phyloP scores from a whole-genome alignment of 2,329 filamentous ascomycete genomes.

The Sporothrix luriei region DNA sequence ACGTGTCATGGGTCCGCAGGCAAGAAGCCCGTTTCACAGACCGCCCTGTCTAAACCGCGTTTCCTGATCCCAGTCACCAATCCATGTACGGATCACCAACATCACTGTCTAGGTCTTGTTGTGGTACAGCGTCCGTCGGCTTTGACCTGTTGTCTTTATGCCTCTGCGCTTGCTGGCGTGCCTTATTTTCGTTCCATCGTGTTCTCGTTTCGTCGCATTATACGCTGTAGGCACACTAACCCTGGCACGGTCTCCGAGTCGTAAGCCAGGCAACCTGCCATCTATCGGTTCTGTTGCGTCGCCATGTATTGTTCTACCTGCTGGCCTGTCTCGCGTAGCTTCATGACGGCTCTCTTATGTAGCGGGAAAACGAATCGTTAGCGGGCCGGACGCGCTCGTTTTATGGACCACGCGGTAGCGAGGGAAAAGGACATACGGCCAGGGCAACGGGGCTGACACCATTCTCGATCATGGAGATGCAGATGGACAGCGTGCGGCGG shows the following conservation, averaged over 20 bases:
- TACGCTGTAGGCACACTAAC: not conserved
- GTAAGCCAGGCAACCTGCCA: not conserved
- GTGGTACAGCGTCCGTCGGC: not conserved
- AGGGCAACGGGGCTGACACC: constrained; percentile 94
- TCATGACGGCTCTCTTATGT: constrained; percentile 60
- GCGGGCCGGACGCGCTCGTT: not conserved
- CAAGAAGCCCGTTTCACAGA: not conserved
- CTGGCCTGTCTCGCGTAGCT: constrained; percentile 60
- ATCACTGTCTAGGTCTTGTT: too few species aligned
- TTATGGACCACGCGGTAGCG: not conserved
- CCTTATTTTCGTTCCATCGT: not conserved
- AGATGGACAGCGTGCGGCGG: constrained; percentile 86
- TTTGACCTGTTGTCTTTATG: too few species aligned
- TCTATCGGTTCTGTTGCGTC: constrained; percentile 23
- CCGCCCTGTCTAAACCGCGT: not conserved
- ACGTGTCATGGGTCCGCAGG: too few species aligned
- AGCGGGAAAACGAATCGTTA: constrained; percentile 6
- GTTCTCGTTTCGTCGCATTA: constrained; percentile 2
- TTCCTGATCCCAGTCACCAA: not conserved
- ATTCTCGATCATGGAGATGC: constrained; percentile 95
- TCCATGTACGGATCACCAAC: not conserved
- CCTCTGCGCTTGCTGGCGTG: not conserved
- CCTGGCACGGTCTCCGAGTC: not conserved
- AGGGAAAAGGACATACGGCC: constrained; percentile 63
- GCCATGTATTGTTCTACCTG: constrained; percentile 50